Evolutionary conservation across 108 stramenopile genomes (phyloP).

Genomic region (Skeletonema tropicum): DNA sequence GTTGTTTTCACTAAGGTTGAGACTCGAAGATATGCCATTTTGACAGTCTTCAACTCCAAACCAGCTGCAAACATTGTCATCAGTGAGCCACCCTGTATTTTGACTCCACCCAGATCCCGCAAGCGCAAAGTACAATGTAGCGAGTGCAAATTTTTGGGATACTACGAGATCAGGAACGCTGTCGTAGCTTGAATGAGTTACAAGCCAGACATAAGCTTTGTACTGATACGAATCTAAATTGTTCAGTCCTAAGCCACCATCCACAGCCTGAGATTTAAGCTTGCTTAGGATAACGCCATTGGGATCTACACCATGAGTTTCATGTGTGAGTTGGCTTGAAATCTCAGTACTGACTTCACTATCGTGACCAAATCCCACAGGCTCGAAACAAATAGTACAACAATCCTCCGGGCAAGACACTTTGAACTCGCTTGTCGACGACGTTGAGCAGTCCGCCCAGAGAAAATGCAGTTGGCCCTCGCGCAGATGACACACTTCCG

Average conservation of each 20-base stretch:
- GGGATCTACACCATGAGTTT: conserved; percentile 1
- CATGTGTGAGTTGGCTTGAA: neutral
- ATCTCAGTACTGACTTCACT: conserved; percentile 1
- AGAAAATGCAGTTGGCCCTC: conserved; percentile 22
- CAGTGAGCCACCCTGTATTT: conserved; percentile 30
- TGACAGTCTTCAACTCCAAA: conserved; percentile 32
- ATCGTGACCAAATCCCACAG: conserved; percentile 18
- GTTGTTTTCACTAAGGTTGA: conserved; percentile 51
- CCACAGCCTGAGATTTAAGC: neutral
- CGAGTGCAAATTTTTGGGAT: conserved; percentile 58
- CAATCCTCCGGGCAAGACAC: conserved; percentile 31
- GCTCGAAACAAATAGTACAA: conserved; percentile 43
- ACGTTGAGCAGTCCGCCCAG: conserved; percentile 23
- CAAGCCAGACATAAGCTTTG: conserved; percentile 41
- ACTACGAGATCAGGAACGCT: conserved; percentile 21
- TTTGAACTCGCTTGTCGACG: conserved; percentile 17
- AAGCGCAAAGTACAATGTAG: conserved; percentile 54
- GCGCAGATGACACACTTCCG: conserved; percentile 28
- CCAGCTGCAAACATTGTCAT: conserved; percentile 42
- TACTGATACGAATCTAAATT: conserved; percentile 29
- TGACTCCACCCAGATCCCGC: conserved; percentile 24
- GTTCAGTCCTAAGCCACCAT: conserved; percentile 18
- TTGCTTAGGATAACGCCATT: neutral
- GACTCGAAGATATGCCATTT: conserved; percentile 30
- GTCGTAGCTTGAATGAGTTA: conserved; percentile 8